These are phyloP conservation scores for Penicillium verhagenii DNA, from an alignment of 495 filamentous ascomycete species.

Conservation along the genomic window DNA sequence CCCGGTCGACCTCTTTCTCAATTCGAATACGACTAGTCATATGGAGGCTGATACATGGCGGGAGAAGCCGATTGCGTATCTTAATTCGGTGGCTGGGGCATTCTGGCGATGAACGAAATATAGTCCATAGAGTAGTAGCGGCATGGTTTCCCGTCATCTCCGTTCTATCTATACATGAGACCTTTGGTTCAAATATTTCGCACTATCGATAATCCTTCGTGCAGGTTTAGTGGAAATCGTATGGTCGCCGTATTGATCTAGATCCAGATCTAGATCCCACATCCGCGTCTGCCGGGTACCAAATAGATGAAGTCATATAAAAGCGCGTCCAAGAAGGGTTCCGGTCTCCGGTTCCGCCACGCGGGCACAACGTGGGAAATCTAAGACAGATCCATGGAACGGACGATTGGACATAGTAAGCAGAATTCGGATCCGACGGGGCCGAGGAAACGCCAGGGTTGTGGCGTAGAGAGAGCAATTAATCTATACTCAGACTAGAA, in stretches of 20 bases:
- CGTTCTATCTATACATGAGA: no score
- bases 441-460: constrained; percentile 1
- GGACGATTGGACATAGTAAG: no score
- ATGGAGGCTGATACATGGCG: constrained; percentile 51
- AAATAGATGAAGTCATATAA: neutral
- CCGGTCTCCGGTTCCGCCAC: neutral
- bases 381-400: neutral
- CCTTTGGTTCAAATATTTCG: no score
- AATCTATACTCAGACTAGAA: neutral
- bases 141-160: neutral
- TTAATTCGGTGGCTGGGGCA: constrained; percentile 27
- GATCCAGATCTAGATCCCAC: no score
- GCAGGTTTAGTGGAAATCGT: neutral
- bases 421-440: constrained; percentile 9
- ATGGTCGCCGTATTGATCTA: neutral
- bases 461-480: neutral
- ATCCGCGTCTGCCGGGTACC: neutral
- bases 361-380: neutral
- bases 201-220: neutral
- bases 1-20: constrained; percentile 47
- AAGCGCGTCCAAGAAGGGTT: neutral
- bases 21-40: constrained; percentile 49
- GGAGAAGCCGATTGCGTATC: constrained; percentile 41
- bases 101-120: constrained; percentile 22
- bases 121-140: neutral